Evolutionary conservation across 495 filamentous ascomycete genomes (phyloP).

Genomic region (Aspergillus carlsbadensis): DNA sequence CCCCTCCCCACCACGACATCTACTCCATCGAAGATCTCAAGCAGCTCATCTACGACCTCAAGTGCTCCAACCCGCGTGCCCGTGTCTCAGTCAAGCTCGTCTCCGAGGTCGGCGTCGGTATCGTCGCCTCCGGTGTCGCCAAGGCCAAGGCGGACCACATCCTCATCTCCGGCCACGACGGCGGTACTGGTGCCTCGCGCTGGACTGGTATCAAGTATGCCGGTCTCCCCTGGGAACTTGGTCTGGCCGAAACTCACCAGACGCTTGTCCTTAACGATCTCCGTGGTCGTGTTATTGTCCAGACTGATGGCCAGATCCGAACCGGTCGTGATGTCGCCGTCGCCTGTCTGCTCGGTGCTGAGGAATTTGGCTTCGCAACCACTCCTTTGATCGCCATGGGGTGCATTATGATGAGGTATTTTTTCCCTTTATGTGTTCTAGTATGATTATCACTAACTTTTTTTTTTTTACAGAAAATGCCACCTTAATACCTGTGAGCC

Average conservation of each 20-base stretch:
- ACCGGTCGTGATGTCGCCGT: slow-evolving; percentile 96
- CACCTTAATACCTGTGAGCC: slow-evolving; percentile 84
- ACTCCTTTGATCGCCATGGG: slow-evolving; percentile 96
- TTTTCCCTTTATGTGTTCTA: too few relatives aligned
- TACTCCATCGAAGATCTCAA: slow-evolving; percentile 99
- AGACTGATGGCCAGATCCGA: slow-evolving; percentile 94
- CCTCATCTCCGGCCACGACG: slow-evolving; percentile 96
- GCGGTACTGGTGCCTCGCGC: slow-evolving; percentile 94
- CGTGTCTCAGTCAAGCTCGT: slow-evolving; percentile 98
- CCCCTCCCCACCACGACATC: slow-evolving; percentile 97
- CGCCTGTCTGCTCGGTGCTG: slow-evolving; percentile 92
- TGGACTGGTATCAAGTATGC: slow-evolving; percentile 99
- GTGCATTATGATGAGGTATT: slow-evolving; percentile 98
- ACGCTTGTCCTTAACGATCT: slow-evolving; percentile 98
- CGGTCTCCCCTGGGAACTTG: slow-evolving; percentile 96
- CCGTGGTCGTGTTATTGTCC: slow-evolving; percentile 92
- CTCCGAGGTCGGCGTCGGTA: slow-evolving; percentile 96
- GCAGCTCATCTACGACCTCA: slow-evolving; percentile 97
- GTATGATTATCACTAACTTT: too few relatives aligned
- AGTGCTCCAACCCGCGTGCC: slow-evolving; percentile 93
- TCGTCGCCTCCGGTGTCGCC: slow-evolving; percentile 96
- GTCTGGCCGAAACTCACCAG: slow-evolving; percentile 97
- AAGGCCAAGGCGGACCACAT: slow-evolving; percentile 99
- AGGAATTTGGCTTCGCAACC: slow-evolving; percentile 99
- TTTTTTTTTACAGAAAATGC: too few relatives aligned